Evolutionary conservation across 108 stramenopile species (phyloP), one percentile per base, ranked within the genome.

Genomic region (Cafeteria roenbergensis): DNA sequence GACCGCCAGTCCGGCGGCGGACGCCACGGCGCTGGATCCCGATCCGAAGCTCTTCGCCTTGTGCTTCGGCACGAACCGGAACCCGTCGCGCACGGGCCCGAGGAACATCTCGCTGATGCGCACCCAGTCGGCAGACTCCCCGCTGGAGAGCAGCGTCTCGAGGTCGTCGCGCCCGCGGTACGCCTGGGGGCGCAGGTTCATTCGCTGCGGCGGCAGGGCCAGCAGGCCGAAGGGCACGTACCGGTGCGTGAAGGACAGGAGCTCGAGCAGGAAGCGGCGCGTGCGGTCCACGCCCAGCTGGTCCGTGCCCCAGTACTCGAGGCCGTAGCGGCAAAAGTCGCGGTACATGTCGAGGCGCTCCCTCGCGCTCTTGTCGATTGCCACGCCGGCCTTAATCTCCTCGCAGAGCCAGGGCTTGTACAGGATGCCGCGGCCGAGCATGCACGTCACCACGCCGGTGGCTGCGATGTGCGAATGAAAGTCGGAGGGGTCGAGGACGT

Each of bases 391-490:
- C 72, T 98, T 95, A 55, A 98, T 91, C 68, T 98, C 96, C 3
- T 82, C 92, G 6, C 93, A 91, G 29, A 98, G 76, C 96, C 96
- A 98, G 1, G 96, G 96, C 76, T 95, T 95, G 74, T 95, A 94
- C 52, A 98, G 79, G 1, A 93, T 94, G 51, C 96, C 96, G 53
- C 94, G 78, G 29, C 78, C 97, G 4, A 98, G 78, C 97, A 98
- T 98, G 27, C 91, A 91, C 34, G 90, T 90, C 14, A 79, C 73
- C 21, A 92, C 31, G 51, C 86, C 65, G 59, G 76, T 42, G 75
- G 59, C n/a, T 51, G 26, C 70, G 32, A 87, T 71, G 37, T 87
- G 87, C 63, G 83, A 82, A 66, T 88, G 86, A 66, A 87, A 93
- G 67, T 96, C 92, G 8, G 75, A 63, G 73, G 80, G 96, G 51